Conservation (phyloP, 805 yeast genomes). For the Pichia ethanolica region DNA sequence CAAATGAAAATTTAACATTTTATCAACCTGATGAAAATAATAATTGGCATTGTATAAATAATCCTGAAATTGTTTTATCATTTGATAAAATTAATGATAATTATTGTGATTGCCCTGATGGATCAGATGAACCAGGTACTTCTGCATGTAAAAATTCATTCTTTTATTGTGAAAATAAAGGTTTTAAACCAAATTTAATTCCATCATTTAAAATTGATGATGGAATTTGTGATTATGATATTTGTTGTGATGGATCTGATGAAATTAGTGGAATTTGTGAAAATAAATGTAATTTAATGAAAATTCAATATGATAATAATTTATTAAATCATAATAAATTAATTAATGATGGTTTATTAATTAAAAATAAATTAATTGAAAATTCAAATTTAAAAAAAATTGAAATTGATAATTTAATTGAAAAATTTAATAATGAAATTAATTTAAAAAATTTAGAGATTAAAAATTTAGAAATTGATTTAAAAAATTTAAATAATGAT, state of each 20-base stretch:
- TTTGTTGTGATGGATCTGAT: conserved; percentile 94
- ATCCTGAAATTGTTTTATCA: conserved; percentile 58
- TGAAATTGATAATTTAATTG: conserved; percentile 14
- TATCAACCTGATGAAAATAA: conserved; percentile 47
- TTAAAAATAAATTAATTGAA: conserved; percentile 26
- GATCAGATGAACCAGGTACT: conserved; percentile 96
- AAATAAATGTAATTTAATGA: conserved; percentile 46
- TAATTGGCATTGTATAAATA: conserved; percentile 61
- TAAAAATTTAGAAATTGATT: conserved; percentile 5
- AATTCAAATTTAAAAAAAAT: conserved; percentile 21
- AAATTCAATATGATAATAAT: conserved; percentile 28
- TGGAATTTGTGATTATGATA: conserved; percentile 83
- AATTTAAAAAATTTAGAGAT: conserved; percentile 25
- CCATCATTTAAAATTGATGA: conserved; percentile 70
- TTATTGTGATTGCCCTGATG: conserved; percentile 95
- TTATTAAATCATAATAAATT: conserved; percentile 13
- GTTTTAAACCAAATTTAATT: conserved; percentile 55
- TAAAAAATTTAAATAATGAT: not conserved
- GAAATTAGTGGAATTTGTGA: conserved; percentile 55
- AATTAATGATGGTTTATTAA: conserved; percentile 29
- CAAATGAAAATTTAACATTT: conserved; percentile 31
- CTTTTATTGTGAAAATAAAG: conserved; percentile 75
- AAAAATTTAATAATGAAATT: conserved; percentile 2
- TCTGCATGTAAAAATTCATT: conserved; percentile 54
- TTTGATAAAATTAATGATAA: conserved; percentile 72